Base-by-base conservation (phyloP, 176 grass and related monocot species). In the Raddia guianensis region DNA sequence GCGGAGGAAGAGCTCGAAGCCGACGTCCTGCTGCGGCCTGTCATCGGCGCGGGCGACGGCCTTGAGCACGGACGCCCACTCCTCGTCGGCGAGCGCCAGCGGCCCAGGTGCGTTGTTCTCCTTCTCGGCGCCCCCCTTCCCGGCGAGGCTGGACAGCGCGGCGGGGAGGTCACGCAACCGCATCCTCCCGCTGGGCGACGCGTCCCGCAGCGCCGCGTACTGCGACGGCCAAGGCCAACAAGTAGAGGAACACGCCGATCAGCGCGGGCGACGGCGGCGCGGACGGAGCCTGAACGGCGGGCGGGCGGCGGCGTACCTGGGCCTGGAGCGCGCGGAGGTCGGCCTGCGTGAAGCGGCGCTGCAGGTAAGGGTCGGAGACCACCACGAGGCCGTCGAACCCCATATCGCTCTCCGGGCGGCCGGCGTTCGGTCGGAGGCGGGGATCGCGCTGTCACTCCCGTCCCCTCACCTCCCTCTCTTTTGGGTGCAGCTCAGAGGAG, bases 1-100 rank as follows among this genome's bases (percentile, higher is more conserved):
- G 62, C 88, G 88, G 35, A 98, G 90, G 76, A 98, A 95, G 72
- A 89, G 84, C 90, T 98, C 90, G 67, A 95, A 98, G 74, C 83
- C 87, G 43, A 91, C 84, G 49, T 85, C 67, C 67, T 69, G 82
- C 14, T 82, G 83, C 49, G 86, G 70, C 74, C 44, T 69, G 8
- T 81, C 86, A 63, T 89, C 76, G 63, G 90, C 75, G 57, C 91
- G 45, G 16, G 51, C 12, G 27, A 75, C 37, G 81, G 90, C 92
- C 84, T 84, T 82, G 9, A 95, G 66, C 35, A 93, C 87, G 27
- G 79, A 84, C 15, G 74, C 70, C 73, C 83, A 83, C 72, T 98
- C 92, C 27, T 93, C 88, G 12, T 91, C 74, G 5, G 81, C 89
- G 75, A 95, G 75, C n/a, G 49, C 59, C 2, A 51, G 44, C 10